A percentile compares a stretch with the other conserved stretches of the same genome.
phyloP scores from a whole-genome alignment of 1,284 basidiomycete genomes.

The Coniophora puteana region DNA sequence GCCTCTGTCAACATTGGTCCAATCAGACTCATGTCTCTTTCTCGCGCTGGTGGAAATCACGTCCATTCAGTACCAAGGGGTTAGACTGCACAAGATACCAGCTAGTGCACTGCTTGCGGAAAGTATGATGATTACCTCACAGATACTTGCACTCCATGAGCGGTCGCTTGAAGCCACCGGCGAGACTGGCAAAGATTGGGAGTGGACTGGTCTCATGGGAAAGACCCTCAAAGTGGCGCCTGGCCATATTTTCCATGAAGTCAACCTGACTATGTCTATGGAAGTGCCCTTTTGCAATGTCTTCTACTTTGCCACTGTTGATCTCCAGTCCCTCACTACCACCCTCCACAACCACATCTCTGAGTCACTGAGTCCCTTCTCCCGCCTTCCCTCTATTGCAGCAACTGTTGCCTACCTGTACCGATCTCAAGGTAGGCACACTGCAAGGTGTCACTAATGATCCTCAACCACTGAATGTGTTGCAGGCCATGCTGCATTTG shows the following conservation, averaged over 20 bases:
- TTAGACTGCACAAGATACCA: not conserved
- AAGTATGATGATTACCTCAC: not conserved
- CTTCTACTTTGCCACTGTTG: not conserved
- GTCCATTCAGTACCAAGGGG: not conserved
- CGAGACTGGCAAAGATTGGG: not conserved
- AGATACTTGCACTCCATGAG: not conserved
- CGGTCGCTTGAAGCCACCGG: not conserved
- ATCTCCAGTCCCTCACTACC: not conserved
- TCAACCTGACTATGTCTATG: not conserved
- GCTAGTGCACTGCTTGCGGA: not conserved
- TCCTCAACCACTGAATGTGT: no score
- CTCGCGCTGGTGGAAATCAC: not conserved
- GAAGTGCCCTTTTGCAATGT: not conserved
- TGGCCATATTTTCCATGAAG: not conserved
- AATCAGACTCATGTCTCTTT: not conserved
- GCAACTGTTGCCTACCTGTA: not conserved
- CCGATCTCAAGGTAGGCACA: not conserved
- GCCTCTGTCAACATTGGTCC: not conserved
- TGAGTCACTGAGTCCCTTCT: not conserved
- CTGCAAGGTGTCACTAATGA: no score
- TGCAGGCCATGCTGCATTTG: not conserved
- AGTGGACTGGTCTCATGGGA: not conserved
- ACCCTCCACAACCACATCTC: not conserved
- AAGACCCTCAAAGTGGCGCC: not conserved
- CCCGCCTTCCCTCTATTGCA: not conserved